Base-by-base conservation (phyloP, 352 stramenopile species). In the Phytophthora podocarpi region DNA sequence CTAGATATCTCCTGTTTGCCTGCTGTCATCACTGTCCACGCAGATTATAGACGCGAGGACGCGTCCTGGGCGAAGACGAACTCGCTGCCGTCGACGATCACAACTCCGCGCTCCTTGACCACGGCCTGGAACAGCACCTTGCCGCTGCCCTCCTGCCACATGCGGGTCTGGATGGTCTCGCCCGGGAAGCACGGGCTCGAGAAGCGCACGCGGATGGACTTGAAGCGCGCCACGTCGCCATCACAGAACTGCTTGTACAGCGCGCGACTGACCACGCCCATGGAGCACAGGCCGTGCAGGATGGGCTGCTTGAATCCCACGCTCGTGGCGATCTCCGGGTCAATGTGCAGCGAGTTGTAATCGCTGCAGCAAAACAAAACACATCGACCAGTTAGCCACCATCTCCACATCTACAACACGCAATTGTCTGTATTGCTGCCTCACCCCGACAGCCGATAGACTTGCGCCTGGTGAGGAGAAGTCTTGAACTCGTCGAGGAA, bases 271-370 rank as follows among this genome's bases (percentile, higher is more conserved):
- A 85, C 78, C 24, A 96, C 84, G 18, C 91, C 95, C 72, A 98
- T 88, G 31, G 87, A 98, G 70, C 93, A 98, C 18, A 99, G 75
- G 5, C 96, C 96, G 64, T 99, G 95, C 41, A 99, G 67, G 34
- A 99, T 94, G 21, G 95, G 93, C 46, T 82, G 70, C 43, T 90
- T 85, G 64, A 91, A 97, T 46, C 73, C 81, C 26, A 81, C 77
- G 58, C 76, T 85, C 76, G 72, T 70, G 16, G 79, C 93, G 64
- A 95, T 88, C 63, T 85, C 78, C 4, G 86, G 85, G 66, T 98
- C 89, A 51, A 98, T 85, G 73, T 99, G 96, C 60, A 98, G 88
- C 64, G 89, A 76, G 72, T 98, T 98, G 70, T 97, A 98, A 79
- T 99, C 96, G 13, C 80, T 87, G 46, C 20, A 28, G 10, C 12